Evolutionary conservation across 805 yeast species (phyloP).

Genomic region (Barnettozyma sp.): DNA sequence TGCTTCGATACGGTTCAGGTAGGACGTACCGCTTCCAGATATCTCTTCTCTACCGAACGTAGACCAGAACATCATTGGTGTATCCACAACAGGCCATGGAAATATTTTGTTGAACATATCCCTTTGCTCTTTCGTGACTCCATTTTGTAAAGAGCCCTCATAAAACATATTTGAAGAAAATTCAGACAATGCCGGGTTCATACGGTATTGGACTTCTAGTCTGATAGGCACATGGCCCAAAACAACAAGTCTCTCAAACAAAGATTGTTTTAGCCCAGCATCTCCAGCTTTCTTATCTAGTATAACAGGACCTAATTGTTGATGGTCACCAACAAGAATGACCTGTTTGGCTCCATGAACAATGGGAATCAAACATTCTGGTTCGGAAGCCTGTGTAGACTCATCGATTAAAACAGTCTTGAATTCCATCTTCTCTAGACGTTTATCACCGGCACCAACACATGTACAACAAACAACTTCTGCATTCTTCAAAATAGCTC

Average conservation of each 20-base stretch:
- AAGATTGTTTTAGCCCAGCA: constrained; percentile 81
- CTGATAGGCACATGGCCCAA: constrained; percentile 82
- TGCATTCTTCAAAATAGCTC: constrained; percentile 42
- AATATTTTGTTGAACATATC: constrained; percentile 47
- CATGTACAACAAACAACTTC: constrained; percentile 88
- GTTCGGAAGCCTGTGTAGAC: constrained; percentile 90
- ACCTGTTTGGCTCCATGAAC: constrained; percentile 87
- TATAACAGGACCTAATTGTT: constrained; percentile 91
- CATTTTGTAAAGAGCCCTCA: constrained; percentile 88
- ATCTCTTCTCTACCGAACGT: constrained; percentile 86
- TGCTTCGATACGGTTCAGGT: constrained; percentile 81
- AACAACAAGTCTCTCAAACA: constrained; percentile 78
- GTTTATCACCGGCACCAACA: constrained; percentile 80
- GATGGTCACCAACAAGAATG: constrained; percentile 90
- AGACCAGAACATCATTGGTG: constrained; percentile 97
- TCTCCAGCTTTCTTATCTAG: constrained; percentile 72
- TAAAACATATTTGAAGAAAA: constrained; percentile 89
- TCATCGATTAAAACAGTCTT: constrained; percentile 85
- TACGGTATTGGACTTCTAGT: constrained; percentile 88
- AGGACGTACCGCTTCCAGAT: constrained; percentile 74
- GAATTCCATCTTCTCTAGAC: constrained; percentile 52
- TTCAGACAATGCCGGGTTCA: constrained; percentile 85
- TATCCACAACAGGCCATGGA: constrained; percentile 85
- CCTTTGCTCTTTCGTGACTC: constrained; percentile 75
- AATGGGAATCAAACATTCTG: constrained; percentile 83